Evolutionary conservation across 352 stramenopile genomes (phyloP).

Genomic region (Pythium phragmitis): DNA sequence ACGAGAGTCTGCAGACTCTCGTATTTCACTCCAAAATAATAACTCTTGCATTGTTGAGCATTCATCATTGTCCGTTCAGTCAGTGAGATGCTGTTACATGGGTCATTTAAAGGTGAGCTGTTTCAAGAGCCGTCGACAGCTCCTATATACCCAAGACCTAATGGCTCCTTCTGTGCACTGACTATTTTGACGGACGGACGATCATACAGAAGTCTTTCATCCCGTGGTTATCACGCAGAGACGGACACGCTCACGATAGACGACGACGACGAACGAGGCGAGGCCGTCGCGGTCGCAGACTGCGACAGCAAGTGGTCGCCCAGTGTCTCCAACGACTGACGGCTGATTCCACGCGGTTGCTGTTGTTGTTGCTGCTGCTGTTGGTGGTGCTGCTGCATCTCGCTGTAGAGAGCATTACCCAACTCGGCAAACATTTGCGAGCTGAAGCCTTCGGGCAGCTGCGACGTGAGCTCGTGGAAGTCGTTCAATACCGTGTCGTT

Average conservation of each 20-base stretch:
- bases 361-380: conserved; percentile 30
- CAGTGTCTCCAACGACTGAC: conserved; percentile 48
- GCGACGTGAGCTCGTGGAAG: conserved; percentile 44
- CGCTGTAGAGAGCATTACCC: conserved; percentile 64
- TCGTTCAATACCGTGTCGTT: conserved; percentile 49
- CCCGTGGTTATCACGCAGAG: conserved; percentile 19
- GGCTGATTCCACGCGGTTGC: conserved; percentile 31
- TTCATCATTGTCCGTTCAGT: conserved; percentile 1
- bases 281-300: conserved; percentile 10
- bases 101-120: conserved; percentile 1
- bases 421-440: conserved; percentile 65
- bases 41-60: not conserved
- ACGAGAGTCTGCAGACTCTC: too few relatives aligned
- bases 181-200: not conserved
- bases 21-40: too few relatives aligned
- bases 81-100: not conserved
- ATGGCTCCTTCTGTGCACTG: too few relatives aligned
- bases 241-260: conserved; percentile 35
- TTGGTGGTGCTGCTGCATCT: conserved; percentile 46
- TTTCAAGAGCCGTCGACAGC: too few relatives aligned
- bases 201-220: not conserved
- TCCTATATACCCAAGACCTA: too few relatives aligned
- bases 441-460: conserved; percentile 68
- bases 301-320: conserved; percentile 59
- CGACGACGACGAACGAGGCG: conserved; percentile 18